phyloP scores from a whole-genome alignment of 2,329 filamentous ascomycete species.

The Neophaeococcomyces aloes region DNA sequence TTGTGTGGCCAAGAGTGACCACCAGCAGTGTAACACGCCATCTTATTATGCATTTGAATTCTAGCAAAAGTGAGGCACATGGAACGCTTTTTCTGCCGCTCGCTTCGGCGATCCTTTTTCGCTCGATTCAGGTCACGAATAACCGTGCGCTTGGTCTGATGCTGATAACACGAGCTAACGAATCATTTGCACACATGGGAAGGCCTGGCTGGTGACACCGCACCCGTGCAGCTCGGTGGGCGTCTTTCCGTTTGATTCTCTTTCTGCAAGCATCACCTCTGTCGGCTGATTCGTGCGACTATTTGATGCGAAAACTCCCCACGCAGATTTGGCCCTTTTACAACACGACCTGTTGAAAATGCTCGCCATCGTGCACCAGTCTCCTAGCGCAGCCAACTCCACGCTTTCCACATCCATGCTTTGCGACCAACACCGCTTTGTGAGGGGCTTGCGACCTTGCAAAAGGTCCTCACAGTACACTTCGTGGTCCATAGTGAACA shows the following conservation, averaged over 20 bases:
- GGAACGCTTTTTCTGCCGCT: conserved; percentile 1
- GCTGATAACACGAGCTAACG: conserved; percentile 3
- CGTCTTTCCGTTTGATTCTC: neutral
- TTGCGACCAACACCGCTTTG: conserved; percentile 6
- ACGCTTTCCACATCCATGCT: conserved; percentile 1
- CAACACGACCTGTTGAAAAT: neutral
- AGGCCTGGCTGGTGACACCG: neutral
- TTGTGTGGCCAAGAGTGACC: neutral
- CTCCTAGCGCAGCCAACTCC: neutral
- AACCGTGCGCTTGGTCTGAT: conserved; percentile 2
- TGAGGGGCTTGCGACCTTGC: neutral
- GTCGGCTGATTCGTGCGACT: conserved; percentile 7
- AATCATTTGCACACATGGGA: conserved; percentile 1
- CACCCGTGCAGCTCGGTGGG: conserved; percentile 2
- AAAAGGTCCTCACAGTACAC: neutral
- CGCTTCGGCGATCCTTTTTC: conserved; percentile 2
- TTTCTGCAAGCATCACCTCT: neutral
- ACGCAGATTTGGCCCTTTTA: neutral
- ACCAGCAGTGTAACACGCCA: conserved; percentile 1
- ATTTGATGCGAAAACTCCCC: neutral
- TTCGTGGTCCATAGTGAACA: neutral
- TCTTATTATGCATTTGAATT: conserved; percentile 2
- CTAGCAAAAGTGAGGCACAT: conserved; percentile 1
- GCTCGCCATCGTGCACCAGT: conserved; percentile 2
- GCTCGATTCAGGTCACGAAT: conserved; percentile 1